These are phyloP conservation scores for Akanthomyces muscarius DNA, from an alignment of 2,329 filamentous ascomycete species.

Conservation along the genomic window DNA sequence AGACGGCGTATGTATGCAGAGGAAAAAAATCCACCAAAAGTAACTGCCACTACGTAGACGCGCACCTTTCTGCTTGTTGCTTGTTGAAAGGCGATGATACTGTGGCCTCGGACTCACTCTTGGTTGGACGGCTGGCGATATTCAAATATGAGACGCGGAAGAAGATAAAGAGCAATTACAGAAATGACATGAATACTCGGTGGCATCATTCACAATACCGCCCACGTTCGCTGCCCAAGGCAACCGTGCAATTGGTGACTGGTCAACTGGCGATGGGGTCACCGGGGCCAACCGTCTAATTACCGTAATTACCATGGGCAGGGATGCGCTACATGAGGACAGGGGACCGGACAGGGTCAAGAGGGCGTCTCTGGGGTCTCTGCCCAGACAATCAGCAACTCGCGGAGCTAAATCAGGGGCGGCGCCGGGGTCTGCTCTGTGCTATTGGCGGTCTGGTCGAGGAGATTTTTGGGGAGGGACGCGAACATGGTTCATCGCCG, in stretches of 20 bases:
- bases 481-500: conserved; percentile 4
- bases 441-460: background rate
- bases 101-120: too few species aligned
- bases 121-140: too few species aligned
- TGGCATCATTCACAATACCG: background rate
- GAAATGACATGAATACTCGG: background rate
- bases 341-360: background rate
- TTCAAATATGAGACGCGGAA: too few species aligned
- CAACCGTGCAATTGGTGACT: background rate
- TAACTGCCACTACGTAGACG: too few species aligned
- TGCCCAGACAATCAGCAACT: background rate
- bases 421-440: background rate
- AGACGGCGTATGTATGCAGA: too few species aligned
- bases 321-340: background rate
- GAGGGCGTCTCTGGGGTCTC: background rate
- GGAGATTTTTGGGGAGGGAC: background rate
- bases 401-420: conserved; percentile 4
- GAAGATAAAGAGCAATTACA: background rate
- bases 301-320: conserved; percentile 25
- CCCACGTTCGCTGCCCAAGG: background rate
- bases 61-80: too few species aligned
- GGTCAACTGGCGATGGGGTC: conserved; percentile 6
- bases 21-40: too few species aligned
- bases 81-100: too few species aligned
- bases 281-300: conserved; percentile 17